These are phyloP conservation scores for Terfezia claveryi DNA, from an alignment of 495 filamentous ascomycete genomes.

Conservation along the genomic window DNA sequence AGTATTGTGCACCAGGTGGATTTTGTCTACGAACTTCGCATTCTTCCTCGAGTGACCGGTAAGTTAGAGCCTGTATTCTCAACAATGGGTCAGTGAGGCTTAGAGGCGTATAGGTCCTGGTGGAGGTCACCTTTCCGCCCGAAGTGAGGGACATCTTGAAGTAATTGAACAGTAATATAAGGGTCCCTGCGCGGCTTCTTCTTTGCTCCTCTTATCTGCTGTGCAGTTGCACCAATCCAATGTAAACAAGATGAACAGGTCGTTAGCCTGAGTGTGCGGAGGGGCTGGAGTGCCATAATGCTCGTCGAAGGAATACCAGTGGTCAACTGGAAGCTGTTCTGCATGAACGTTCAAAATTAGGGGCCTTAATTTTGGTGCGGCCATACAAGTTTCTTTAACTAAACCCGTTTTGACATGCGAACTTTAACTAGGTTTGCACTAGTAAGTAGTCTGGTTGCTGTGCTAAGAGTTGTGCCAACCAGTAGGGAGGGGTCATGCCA, in stretches of 20 bases:
- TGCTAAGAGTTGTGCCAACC: too few relatives aligned
- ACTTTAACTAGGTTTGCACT: too few relatives aligned
- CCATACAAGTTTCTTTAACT: too few relatives aligned
- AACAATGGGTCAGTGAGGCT: neutral
- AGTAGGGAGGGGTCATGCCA: too few relatives aligned
- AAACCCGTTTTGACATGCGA: too few relatives aligned
- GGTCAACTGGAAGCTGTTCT: too few relatives aligned
- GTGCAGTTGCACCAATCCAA: slow-evolving; percentile 10
- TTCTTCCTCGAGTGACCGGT: slow-evolving; percentile 29
- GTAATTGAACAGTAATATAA: slow-evolving; percentile 36
- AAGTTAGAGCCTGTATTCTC: slow-evolving; percentile 29
- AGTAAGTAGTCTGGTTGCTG: too few relatives aligned
- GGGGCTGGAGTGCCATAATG: neutral
- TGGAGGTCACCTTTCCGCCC: slow-evolving; percentile 31
- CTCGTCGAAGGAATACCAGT: too few relatives aligned
- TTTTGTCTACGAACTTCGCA: slow-evolving; percentile 24
- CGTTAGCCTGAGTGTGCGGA: slow-evolving; percentile 3
- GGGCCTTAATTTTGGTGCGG: too few relatives aligned
- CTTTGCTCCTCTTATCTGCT: slow-evolving; percentile 33
- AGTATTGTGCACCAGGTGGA: neutral
- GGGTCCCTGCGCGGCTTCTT: slow-evolving; percentile 28
- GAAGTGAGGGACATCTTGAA: slow-evolving; percentile 35
- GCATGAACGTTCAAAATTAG: too few relatives aligned
- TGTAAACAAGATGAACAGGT: slow-evolving; percentile 13
- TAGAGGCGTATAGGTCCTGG: neutral